Base-by-base conservation (phyloP, 305 asterid species). In the Fraxinus platypoda region DNA sequence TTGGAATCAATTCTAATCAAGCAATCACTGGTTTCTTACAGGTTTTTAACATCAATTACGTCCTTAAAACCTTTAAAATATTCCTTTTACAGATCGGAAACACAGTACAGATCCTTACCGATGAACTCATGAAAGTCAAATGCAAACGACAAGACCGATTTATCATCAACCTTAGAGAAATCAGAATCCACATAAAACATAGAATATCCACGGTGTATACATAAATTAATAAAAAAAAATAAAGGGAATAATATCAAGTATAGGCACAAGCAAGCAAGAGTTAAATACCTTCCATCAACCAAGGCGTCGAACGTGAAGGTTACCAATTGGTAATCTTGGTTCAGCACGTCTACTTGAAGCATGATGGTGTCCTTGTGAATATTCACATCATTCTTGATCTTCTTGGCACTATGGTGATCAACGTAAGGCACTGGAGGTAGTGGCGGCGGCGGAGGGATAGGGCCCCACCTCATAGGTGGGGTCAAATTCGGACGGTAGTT, bases 371-470 rank as follows among this genome's bases (percentile, higher is more conserved):
- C 98, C 78, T 92, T 94, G 75, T 94, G 97, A 78, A 95, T 90
- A 87, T 95, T 95, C 38, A 95, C 94, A 86, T 93, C 94, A 84
- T 95, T 95, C 92, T 91, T 91, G 52, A 95, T 86, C 97, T 92
- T 94, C 88, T 92, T 95, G 1, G 98, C 93, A 74, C 87, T 90
- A 84, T 92, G 95, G 70, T 95, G 98, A 85, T 92, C 97, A 33
- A 92, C 97, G 37, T 95, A 94, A 0, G 97, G 98, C 25, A 90
- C 95, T 1, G 84, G 91, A 64, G 89, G 75, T 30, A 80, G 83
- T 15, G 86, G 91, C 28, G 82, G 83, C 37, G 70, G 88, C 8
- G 84, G 88, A 15, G 74, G 62, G 31, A 81, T 73, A 6, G 85
- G 83, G 88, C 87, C 94, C 92, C 80, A 84, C 52, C 49, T 81